Conservation (phyloP, 2,329 filamentous ascomycete genomes). For the Aspergillus udagawae region DNA sequence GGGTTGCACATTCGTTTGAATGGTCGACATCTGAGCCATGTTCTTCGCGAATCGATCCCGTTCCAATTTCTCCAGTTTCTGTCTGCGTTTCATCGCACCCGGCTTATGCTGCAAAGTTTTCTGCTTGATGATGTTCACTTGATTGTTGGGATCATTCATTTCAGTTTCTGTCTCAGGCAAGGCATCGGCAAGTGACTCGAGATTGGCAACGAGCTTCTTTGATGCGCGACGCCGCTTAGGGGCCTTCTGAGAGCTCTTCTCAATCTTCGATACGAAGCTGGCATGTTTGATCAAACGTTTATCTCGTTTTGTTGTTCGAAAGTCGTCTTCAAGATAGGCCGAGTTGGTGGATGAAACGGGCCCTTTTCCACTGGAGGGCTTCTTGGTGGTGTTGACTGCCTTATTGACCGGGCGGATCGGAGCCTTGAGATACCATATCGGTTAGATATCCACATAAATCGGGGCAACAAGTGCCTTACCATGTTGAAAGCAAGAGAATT, state of each 20-base stretch:
- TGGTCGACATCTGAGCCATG: conserved; percentile 66
- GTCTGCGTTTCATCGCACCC: conserved; percentile 79
- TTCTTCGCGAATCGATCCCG: conserved; percentile 79
- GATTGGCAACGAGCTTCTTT: conserved; percentile 73
- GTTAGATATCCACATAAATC: background rate
- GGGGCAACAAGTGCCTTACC: background rate
- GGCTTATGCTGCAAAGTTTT: conserved; percentile 70
- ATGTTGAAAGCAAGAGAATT: background rate
- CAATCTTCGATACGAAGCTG: conserved; percentile 70
- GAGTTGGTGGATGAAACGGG: conserved; percentile 15
- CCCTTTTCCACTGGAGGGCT: conserved; percentile 15
- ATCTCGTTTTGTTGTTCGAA: conserved; percentile 73
- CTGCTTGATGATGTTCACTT: conserved; percentile 67
- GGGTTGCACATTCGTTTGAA: conserved; percentile 27
- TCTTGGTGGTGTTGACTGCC: conserved; percentile 10
- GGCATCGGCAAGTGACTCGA: conserved; percentile 74
- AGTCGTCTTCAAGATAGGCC: conserved; percentile 39
- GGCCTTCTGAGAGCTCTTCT: conserved; percentile 55
- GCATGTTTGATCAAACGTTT: conserved; percentile 80
- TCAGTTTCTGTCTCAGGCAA: conserved; percentile 61
- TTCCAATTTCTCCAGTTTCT: conserved; percentile 73
- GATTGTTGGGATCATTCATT: conserved; percentile 42
- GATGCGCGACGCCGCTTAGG: conserved; percentile 64
- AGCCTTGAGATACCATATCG: conserved; percentile 16
- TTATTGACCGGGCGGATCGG: conserved; percentile 22